These are phyloP conservation scores for Camillea tinctor DNA, from an alignment of 2,329 filamentous ascomycete genomes.

Conservation along the genomic window DNA sequence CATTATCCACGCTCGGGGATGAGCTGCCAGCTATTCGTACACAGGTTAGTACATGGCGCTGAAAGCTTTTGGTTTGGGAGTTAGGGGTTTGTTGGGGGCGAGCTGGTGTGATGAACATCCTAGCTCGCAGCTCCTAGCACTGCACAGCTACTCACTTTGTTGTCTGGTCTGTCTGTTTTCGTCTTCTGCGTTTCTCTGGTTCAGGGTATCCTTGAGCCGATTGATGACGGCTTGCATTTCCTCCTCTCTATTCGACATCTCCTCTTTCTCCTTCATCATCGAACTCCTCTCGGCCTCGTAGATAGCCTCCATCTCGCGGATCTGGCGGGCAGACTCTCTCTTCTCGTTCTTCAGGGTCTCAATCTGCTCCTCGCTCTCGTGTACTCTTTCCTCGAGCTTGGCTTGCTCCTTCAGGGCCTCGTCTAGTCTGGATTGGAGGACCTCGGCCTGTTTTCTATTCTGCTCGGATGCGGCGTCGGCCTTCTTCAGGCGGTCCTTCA, in stretches of 20 bases:
- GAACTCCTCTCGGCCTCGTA: conserved; percentile 88
- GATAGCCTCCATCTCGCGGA: conserved; percentile 87
- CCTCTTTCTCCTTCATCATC: conserved; percentile 89
- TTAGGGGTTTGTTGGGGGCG: not conserved
- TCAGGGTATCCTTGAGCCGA: conserved; percentile 83
- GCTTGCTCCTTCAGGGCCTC: conserved; percentile 80
- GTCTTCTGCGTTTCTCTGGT: conserved; percentile 63
- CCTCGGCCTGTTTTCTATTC: conserved; percentile 78
- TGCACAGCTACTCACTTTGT: conserved; percentile 47
- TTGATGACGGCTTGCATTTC: conserved; percentile 90
- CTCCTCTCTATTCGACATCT: conserved; percentile 78
- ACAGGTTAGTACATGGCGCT: conserved; percentile 16
- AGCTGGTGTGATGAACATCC: too few species aligned
- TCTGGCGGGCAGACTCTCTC: conserved; percentile 77
- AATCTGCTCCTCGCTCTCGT: conserved; percentile 82
- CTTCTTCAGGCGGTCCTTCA: conserved; percentile 78
- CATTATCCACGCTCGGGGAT: conserved; percentile 66
- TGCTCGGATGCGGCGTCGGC: conserved; percentile 77
- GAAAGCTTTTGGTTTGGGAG: not conserved
- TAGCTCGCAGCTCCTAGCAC: too few species aligned
- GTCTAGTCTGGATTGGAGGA: conserved; percentile 82
- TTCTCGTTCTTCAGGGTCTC: conserved; percentile 82
- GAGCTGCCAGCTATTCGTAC: conserved; percentile 51
- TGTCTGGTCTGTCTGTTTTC: conserved; percentile 57
- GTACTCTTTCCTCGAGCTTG: conserved; percentile 81